phyloP scores from a whole-genome alignment of 306 rosid species.

The Sicyos edulis region DNA sequence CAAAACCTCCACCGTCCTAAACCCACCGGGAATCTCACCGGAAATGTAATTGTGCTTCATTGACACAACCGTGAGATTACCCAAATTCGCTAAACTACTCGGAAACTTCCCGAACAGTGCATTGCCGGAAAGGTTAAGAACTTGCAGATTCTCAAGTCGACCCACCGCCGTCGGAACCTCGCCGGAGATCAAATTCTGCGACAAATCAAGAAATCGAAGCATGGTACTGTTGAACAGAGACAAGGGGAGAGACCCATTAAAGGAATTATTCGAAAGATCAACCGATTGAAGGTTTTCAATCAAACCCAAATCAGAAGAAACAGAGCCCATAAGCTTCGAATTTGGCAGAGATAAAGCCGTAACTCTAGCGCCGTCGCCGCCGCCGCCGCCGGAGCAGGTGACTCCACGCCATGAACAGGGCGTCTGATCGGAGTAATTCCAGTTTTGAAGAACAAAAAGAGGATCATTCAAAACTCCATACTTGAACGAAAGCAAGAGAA shows the following conservation, averaged over 20 bases:
- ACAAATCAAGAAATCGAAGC: conserved; percentile 50
- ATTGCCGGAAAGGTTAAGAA: conserved; percentile 77
- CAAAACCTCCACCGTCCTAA: conserved; percentile 34
- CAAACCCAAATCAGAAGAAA: conserved; percentile 66
- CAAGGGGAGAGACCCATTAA: conserved; percentile 69
- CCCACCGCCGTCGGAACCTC: conserved; percentile 39
- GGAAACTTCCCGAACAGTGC: conserved; percentile 68
- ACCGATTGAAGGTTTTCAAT: conserved; percentile 54
- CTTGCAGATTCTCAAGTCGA: conserved; percentile 33
- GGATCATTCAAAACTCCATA: conserved; percentile 59
- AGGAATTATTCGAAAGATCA: conserved; percentile 72
- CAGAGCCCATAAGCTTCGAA: conserved; percentile 56
- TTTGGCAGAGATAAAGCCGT: conserved; percentile 43
- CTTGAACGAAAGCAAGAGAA: conserved; percentile 55
- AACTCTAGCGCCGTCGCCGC: conserved; percentile 26
- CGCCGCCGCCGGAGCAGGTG: conserved; percentile 24
- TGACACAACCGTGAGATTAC: conserved; percentile 36
- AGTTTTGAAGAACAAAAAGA: conserved; percentile 28
- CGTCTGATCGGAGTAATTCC: conserved; percentile 48
- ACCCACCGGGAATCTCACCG: conserved; percentile 44
- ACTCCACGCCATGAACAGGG: conserved; percentile 92
- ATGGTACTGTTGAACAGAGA: conserved; percentile 46
- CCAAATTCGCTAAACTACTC: conserved; percentile 33
- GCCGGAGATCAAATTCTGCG: conserved; percentile 52
- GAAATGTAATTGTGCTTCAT: conserved; percentile 60